Evolutionary conservation across 306 rosid species (phyloP).

Genomic region (Castanea mollissima): DNA sequence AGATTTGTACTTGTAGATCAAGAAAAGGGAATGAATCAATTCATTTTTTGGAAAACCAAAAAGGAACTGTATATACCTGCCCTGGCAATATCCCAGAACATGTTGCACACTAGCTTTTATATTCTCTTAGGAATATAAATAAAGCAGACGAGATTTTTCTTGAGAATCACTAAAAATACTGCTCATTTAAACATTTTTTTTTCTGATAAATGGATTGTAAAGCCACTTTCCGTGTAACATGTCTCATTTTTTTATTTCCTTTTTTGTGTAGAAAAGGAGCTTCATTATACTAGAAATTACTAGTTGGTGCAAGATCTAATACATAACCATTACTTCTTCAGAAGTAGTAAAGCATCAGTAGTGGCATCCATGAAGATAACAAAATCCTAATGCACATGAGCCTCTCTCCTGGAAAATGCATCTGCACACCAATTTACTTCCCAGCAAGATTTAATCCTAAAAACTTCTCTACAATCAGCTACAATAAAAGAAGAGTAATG

Average conservation of each 20-base stretch:
- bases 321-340: too few relatives aligned
- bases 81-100: constrained; percentile 23
- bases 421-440: too few relatives aligned
- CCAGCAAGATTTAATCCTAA: too few relatives aligned
- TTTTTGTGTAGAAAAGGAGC: background rate
- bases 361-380: too few relatives aligned
- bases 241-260: background rate
- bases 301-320: too few relatives aligned
- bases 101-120: constrained; percentile 1
- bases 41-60: constrained; percentile 38
- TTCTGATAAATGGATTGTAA: constrained; percentile 13
- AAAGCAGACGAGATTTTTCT: background rate
- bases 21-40: constrained; percentile 36
- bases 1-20: constrained; percentile 28
- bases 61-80: constrained; percentile 23
- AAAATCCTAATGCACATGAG: too few relatives aligned
- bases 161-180: background rate
- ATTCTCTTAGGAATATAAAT: constrained; percentile 20
- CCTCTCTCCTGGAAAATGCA: too few relatives aligned
- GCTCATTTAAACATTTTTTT: constrained; percentile 10
- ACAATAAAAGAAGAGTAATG: too few relatives aligned
- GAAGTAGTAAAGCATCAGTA: too few relatives aligned
- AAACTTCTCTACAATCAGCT: too few relatives aligned
- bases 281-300: too few relatives aligned
- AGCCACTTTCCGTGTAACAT: constrained; percentile 34